phyloP scores from a whole-genome alignment of 106 monocot genomes.

The Vanilla planifolia region DNA sequence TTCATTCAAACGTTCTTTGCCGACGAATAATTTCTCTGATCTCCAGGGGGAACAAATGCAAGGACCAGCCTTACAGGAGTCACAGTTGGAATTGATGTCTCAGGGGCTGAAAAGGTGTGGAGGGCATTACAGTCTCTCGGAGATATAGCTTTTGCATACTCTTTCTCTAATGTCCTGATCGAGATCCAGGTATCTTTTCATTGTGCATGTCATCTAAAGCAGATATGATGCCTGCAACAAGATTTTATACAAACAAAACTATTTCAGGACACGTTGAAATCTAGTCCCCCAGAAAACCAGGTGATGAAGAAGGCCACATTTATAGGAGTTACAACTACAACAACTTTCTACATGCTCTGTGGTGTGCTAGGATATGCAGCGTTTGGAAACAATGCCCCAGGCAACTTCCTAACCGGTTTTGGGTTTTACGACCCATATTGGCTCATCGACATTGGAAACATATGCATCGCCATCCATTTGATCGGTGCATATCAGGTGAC shows the following conservation, averaged over 20 bases:
- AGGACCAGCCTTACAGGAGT: conserved; percentile 51
- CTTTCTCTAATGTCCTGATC: conserved; percentile 61
- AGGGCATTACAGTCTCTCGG: conserved; percentile 68
- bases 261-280: conserved; percentile 75
- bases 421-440: conserved; percentile 95
- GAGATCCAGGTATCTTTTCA: conserved; percentile 94
- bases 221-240: too few relatives aligned
- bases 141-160: conserved; percentile 73
- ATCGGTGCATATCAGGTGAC: conserved; percentile 86
- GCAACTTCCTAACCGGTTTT: conserved; percentile 89
- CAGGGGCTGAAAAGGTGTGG: conserved; percentile 68
- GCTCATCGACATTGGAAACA: conserved; percentile 59
- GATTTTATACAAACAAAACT: too few relatives aligned
- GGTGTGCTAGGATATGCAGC: conserved; percentile 91
- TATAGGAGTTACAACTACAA: conserved; percentile 52
- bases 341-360: conserved; percentile 72
- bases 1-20: too few relatives aligned
- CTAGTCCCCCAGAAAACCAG: conserved; percentile 55
- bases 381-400: conserved; percentile 73
- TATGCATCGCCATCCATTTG: conserved; percentile 71
- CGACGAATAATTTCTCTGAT: too few relatives aligned
- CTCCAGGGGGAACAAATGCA: conserved; percentile 21
- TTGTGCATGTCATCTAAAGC: too few relatives aligned
- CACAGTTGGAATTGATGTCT: conserved; percentile 62
- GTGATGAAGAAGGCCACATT: conserved; percentile 69